Conservation (phyloP, 192 early-diverging fungal species). For the Oehlia diaphana region DNA sequence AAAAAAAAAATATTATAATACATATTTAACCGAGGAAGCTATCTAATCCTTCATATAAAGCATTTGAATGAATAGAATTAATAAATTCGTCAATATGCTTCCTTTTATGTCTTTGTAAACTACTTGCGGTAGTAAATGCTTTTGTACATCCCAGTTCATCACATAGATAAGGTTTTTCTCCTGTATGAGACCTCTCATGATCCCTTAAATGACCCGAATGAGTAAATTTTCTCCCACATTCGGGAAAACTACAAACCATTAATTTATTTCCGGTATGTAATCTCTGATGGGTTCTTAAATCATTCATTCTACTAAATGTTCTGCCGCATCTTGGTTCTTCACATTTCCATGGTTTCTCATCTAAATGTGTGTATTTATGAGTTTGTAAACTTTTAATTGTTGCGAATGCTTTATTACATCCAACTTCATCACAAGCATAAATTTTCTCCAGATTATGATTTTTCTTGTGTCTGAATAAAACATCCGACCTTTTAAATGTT, state of each 20-base stretch:
- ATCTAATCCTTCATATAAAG: neutral
- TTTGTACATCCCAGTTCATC: conserved; percentile 50
- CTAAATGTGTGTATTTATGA: conserved; percentile 72
- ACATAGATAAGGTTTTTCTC: conserved; percentile 69
- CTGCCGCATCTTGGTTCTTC: conserved; percentile 59
- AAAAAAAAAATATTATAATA: no score
- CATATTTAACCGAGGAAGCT: no score
- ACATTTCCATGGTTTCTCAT: conserved; percentile 72
- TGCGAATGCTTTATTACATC: neutral
- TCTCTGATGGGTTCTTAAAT: conserved; percentile 64
- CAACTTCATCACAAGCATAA: neutral
- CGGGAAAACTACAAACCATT: conserved; percentile 47
- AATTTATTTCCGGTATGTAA: conserved; percentile 64
- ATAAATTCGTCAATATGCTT: neutral
- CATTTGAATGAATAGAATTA: neutral
- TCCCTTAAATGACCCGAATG: conserved; percentile 54
- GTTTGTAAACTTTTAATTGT: neutral
- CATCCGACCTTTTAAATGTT: conserved; percentile 50
- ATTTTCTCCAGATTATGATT: neutral
- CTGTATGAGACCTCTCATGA: conserved; percentile 53
- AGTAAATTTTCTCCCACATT: conserved; percentile 52
- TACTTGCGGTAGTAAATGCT: conserved; percentile 33
- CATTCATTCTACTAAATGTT: conserved; percentile 62
- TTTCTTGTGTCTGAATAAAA: neutral
- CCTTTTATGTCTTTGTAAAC: neutral